Percentiles rank a stretch among this genome's conserved stretches.
Evolutionary conservation across 495 filamentous ascomycete species (phyloP).

Genomic region (Sabuloglossum arenarium): DNA sequence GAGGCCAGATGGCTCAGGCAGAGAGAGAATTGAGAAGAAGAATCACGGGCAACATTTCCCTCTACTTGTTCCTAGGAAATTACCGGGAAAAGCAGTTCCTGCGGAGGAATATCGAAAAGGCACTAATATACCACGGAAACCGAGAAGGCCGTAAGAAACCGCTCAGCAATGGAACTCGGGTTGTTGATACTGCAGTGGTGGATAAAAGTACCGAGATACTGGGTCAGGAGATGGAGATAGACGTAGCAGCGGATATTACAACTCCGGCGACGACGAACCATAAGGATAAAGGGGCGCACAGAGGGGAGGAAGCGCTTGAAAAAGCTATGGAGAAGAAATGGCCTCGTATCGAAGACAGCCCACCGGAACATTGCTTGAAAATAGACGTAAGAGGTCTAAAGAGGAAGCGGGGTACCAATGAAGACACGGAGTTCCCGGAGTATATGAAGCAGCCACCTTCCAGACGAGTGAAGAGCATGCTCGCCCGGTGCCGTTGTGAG

Average conservation of each 20-base stretch:
- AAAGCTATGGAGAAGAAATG: neutral
- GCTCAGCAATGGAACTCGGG: neutral
- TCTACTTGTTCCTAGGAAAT: neutral
- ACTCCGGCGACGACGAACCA: neutral
- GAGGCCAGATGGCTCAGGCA: neutral
- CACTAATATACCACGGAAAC: neutral
- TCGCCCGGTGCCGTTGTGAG: neutral
- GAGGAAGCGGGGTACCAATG: neutral
- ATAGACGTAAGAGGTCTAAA: neutral
- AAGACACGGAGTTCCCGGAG: neutral
- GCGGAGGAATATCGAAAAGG: neutral
- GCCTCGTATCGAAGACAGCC: neutral
- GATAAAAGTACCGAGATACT: neutral
- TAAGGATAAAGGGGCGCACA: neutral
- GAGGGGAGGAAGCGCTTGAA: neutral
- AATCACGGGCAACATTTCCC: constrained; percentile 1
- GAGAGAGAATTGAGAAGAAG: constrained; percentile 2
- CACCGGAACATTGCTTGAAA: neutral
- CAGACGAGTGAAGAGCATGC: neutral
- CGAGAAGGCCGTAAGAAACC: neutral
- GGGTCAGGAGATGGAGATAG: neutral
- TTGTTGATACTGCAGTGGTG: neutral
- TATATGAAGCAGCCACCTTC: neutral
- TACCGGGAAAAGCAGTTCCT: neutral
- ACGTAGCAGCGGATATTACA: too few species aligned